Base-by-base conservation (phyloP, 805 yeast species). In the Cyberlindnera veronae region DNA sequence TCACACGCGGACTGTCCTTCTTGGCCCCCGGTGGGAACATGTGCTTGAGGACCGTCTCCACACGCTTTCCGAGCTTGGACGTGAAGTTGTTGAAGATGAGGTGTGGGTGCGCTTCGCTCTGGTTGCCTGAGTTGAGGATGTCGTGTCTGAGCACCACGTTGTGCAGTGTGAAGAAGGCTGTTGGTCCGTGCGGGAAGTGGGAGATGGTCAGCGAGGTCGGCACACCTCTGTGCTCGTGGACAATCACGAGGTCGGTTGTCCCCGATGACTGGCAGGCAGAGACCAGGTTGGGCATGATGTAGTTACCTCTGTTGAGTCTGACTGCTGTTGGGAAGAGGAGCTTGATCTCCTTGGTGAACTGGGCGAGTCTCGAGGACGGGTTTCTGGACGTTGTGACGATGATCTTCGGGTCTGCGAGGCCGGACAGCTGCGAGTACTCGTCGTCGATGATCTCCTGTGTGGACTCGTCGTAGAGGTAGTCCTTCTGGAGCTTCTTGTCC, bases 121-220 rank as follows among this genome's bases (percentile, higher is more conserved):
- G 86, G 55, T 85, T 89, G 13, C 97, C 97, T 22, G 84, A 73
- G 54, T 87, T 79, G 20, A 83, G 69, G 32, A 93, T 75, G 66
- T 93, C 99, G 62, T 93, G 99, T 62, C 98, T 81, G 42, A 93
- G 69, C 19, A 87, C 89, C 39, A 93, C 98, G 57, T 93, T 93
- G 64, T 93, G 98, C 42, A 93, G 68, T 10, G 97, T 86, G 71
- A 93, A 93, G 33, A 85, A 82, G 24, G 93, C 95, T 2, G 97
- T 85, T 15, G 99, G 99, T 0, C 99, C 99, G 60, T 93, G 96
- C 4, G 99, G 99, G 62, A 93, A 85, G 69, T 93, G 99, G 24
- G 93, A 82, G 20, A 93, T 68, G 1, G 98, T 91, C 44, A 93
- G 57, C 1, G 96, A 86, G 0, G 96, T 90, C 38, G 99, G 99